phyloP scores from a whole-genome alignment of 176 grass and related monocot genomes.

The Saccharum spontaneum region DNA sequence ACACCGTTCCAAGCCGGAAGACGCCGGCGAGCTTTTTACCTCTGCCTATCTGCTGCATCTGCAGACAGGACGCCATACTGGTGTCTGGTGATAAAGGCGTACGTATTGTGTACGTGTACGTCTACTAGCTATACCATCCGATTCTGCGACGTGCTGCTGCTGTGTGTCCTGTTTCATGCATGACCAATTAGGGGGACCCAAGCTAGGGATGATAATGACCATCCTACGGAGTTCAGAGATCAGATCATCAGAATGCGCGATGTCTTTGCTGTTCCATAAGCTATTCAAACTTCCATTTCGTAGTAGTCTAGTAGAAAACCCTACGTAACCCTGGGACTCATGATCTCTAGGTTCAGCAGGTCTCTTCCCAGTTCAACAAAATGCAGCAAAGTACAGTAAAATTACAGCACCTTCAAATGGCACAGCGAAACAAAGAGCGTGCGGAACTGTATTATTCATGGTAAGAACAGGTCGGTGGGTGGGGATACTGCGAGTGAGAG shows the following conservation, averaged over 20 bases:
- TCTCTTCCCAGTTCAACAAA: not conserved
- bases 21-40: conserved; percentile 2
- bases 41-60: not conserved
- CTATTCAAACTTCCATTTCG: not conserved
- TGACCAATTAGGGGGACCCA: too few relatives aligned
- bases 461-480: not conserved
- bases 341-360: too few relatives aligned
- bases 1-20: conserved; percentile 14
- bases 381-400: not conserved
- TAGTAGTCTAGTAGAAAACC: not conserved
- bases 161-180: too few relatives aligned
- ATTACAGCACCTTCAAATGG: not conserved
- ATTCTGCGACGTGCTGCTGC: too few relatives aligned
- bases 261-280: not conserved
- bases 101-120: not conserved
- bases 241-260: not conserved
- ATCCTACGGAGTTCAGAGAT: not conserved
- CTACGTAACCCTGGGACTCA: too few relatives aligned
- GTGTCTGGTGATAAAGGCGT: too few relatives aligned
- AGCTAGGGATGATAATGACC: not conserved
- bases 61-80: not conserved
- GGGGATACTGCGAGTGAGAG: not conserved
- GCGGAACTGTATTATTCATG: not conserved
- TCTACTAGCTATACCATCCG: not conserved
- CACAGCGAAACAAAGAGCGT: not conserved